Evolutionary conservation across 176 grass and related monocot species (phyloP).

Genomic region (Oryza longistaminata): DNA sequence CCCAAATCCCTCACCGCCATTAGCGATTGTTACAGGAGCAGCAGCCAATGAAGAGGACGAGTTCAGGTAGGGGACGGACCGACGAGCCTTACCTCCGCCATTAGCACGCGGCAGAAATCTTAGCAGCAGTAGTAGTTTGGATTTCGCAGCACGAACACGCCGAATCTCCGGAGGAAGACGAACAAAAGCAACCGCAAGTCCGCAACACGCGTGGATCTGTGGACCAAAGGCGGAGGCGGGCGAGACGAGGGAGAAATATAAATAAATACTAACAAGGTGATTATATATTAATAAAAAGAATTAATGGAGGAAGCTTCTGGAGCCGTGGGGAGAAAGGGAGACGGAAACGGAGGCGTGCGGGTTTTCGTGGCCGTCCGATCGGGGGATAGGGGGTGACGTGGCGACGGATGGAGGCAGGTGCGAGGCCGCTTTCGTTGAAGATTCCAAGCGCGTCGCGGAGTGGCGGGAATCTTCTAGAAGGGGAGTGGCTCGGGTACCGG

Average conservation of each 20-base stretch:
- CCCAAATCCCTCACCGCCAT: background rate
- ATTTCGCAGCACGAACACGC: background rate
- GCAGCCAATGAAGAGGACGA: background rate
- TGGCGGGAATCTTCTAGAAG: slow-evolving; percentile 21
- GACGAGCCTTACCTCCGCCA: slow-evolving; percentile 48
- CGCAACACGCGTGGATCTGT: slow-evolving; percentile 39
- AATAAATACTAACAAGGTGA: background rate
- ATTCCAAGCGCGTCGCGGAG: background rate
- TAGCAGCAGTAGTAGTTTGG: background rate
- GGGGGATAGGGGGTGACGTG: background rate
- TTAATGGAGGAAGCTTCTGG: slow-evolving; percentile 51
- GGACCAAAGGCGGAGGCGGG: background rate
- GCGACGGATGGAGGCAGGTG: background rate
- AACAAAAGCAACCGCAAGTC: background rate
- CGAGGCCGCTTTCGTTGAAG: background rate
- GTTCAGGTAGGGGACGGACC: background rate
- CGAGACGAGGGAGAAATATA: background rate
- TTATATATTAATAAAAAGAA: background rate
- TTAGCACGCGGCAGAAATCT: background rate
- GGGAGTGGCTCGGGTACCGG: too few relatives aligned
- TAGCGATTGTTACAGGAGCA: background rate
- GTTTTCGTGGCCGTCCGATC: slow-evolving; percentile 19
- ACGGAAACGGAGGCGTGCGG: background rate
- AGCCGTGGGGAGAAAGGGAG: background rate
- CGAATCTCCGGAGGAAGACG: too few relatives aligned